phyloP scores from a whole-genome alignment of 2,329 filamentous ascomycete species.

The Paecilomyces fulvus region DNA sequence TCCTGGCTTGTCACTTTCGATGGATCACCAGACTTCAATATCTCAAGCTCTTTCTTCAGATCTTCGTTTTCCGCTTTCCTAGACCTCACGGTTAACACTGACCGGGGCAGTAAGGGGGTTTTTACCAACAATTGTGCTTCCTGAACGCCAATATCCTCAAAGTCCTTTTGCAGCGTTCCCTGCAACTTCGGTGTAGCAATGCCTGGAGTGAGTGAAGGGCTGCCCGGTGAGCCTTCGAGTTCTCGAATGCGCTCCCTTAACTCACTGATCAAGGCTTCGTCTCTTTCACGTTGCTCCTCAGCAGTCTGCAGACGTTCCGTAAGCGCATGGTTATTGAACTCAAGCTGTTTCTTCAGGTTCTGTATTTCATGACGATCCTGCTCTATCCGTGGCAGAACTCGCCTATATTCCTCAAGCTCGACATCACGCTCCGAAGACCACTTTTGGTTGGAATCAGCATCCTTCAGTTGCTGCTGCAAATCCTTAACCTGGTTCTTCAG shows the following conservation, averaged over 20 bases:
- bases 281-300: constrained; percentile 34
- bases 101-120: not conserved
- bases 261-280: constrained; percentile 34
- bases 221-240: constrained; percentile 32
- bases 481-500: constrained; percentile 40
- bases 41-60: constrained; percentile 28
- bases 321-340: constrained; percentile 41
- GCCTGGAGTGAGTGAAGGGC: constrained; percentile 28
- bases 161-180: constrained; percentile 33
- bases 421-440: constrained; percentile 33
- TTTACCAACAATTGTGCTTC: constrained; percentile 31
- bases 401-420: constrained; percentile 37
- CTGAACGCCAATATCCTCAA: constrained; percentile 31
- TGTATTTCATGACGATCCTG: constrained; percentile 41
- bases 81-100: constrained; percentile 11
- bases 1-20: constrained; percentile 8
- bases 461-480: constrained; percentile 38
- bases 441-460: constrained; percentile 34
- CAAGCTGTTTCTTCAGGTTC: constrained; percentile 40
- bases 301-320: constrained; percentile 36
- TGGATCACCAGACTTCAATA: constrained; percentile 17
- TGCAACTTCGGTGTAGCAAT: constrained; percentile 31
- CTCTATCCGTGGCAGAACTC: constrained; percentile 39
- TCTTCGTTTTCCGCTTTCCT: constrained; percentile 36
- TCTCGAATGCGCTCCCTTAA: constrained; percentile 35